phyloP scores from a whole-genome alignment of 2,329 filamentous ascomycete species.

The Xylaria sp. region DNA sequence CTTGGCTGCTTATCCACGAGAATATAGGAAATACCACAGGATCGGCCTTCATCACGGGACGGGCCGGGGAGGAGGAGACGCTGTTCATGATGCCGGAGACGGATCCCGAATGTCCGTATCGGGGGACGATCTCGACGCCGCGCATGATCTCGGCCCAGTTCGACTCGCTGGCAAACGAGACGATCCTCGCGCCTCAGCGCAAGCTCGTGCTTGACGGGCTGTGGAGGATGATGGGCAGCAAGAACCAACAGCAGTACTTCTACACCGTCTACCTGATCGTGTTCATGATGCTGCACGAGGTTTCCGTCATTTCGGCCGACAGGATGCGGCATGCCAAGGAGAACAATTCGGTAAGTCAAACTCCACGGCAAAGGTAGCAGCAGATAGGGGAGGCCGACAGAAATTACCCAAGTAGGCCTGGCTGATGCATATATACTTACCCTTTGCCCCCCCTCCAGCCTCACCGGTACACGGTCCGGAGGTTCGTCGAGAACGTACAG shows the following conservation, averaged over 20 bases:
- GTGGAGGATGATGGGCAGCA: conserved; percentile 34
- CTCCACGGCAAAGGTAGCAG: conserved; percentile 27
- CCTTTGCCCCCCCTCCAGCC: too few relatives aligned
- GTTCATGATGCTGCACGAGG: conserved; percentile 41
- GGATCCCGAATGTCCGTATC: conserved; percentile 43
- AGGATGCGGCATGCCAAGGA: conserved; percentile 45
- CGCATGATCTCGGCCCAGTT: conserved; percentile 39
- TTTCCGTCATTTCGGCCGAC: conserved; percentile 43
- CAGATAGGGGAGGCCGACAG: background rate
- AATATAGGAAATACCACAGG: conserved; percentile 48
- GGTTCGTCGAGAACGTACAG: conserved; percentile 49
- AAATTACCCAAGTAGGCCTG: background rate
- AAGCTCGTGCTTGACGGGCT: conserved; percentile 33
- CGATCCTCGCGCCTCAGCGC: conserved; percentile 25
- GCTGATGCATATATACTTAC: too few relatives aligned
- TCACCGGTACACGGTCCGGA: conserved; percentile 41
- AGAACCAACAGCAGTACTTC: conserved; percentile 30
- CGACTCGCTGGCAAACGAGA: conserved; percentile 32
- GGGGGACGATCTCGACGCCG: conserved; percentile 39
- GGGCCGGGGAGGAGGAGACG: conserved; percentile 31
- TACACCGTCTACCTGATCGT: conserved; percentile 36
- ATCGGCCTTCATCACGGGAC: conserved; percentile 46
- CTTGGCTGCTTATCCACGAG: background rate
- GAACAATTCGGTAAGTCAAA: conserved; percentile 28
- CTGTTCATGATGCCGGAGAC: conserved; percentile 44